Conservation (phyloP, 805 yeast genomes). For the Priceomyces haplophilus region DNA sequence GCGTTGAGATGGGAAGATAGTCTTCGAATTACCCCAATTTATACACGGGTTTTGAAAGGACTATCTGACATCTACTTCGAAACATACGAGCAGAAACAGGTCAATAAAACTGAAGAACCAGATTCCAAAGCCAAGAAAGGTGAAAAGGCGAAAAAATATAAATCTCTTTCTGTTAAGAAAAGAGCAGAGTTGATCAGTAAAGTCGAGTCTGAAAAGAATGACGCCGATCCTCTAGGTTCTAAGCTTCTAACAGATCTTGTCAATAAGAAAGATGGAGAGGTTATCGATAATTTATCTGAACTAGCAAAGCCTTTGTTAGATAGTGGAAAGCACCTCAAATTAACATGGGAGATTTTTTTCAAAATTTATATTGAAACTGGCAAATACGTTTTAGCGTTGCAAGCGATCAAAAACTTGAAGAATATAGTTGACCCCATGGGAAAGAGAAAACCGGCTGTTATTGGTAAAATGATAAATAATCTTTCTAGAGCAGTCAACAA, state of each 20-base stretch:
- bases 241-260: conserved; percentile 29
- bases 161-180: conserved; percentile 47
- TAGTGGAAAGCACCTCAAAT: conserved; percentile 38
- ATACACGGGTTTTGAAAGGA: conserved; percentile 66
- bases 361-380: conserved; percentile 37
- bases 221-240: conserved; percentile 61
- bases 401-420: conserved; percentile 43
- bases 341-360: conserved; percentile 45
- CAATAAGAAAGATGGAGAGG: conserved; percentile 25
- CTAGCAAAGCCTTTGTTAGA: conserved; percentile 40
- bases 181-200: conserved; percentile 51
- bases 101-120: conserved; percentile 11
- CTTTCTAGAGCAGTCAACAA: conserved; percentile 27
- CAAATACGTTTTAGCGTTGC: conserved; percentile 46
- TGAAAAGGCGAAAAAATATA: conserved; percentile 57
- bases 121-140: conserved; percentile 18
- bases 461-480: conserved; percentile 30
- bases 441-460: conserved; percentile 12
- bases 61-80: conserved; percentile 56
- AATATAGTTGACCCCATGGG: conserved; percentile 27
- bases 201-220: conserved; percentile 45
- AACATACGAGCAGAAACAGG: conserved; percentile 23
- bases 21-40: conserved; percentile 67
- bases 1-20: conserved; percentile 81
- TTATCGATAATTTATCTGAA: conserved; percentile 44